Evolutionary conservation across 2,329 filamentous ascomycete species (phyloP).

Genomic region (Pochonia chlamydosporia): DNA sequence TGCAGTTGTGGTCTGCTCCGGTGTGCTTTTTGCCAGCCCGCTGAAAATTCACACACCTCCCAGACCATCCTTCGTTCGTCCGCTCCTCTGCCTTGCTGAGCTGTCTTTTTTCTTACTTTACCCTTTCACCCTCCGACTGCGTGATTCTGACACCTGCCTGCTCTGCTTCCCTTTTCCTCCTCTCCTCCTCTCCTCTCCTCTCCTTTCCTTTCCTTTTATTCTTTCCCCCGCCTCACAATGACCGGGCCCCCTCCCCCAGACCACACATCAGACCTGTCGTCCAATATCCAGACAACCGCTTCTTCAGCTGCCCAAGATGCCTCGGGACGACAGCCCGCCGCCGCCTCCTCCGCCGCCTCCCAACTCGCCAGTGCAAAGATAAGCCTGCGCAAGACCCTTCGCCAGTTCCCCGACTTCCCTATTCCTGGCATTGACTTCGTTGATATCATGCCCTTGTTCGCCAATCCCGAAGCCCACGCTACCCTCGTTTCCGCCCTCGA

Average conservation of each 20-base stretch:
- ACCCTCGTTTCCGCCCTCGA: slow-evolving; percentile 79
- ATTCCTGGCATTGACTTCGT: slow-evolving; percentile 91
- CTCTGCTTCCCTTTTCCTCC: slow-evolving; percentile 19
- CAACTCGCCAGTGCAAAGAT: slow-evolving; percentile 64
- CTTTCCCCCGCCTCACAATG: slow-evolving; percentile 27
- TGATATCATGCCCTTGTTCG: slow-evolving; percentile 96
- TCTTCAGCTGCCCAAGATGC: slow-evolving; percentile 42
- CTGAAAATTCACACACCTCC: slow-evolving; percentile 11
- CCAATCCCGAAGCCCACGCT: slow-evolving; percentile 66
- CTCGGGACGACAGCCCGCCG: slow-evolving; percentile 58
- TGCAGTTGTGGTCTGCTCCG: neutral
- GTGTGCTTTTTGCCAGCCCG: too few relatives aligned
- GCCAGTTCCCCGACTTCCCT: slow-evolving; percentile 88
- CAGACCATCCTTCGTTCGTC: slow-evolving; percentile 18
- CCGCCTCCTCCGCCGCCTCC: slow-evolving; percentile 56
- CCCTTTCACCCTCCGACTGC: slow-evolving; percentile 14
- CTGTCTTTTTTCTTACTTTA: slow-evolving; percentile 14
- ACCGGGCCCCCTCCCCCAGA: slow-evolving; percentile 20
- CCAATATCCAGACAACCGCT: slow-evolving; percentile 19
- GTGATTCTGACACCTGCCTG: slow-evolving; percentile 20
- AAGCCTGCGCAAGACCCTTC: slow-evolving; percentile 67
- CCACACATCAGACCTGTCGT: slow-evolving; percentile 13
- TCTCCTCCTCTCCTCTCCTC: slow-evolving; percentile 17
- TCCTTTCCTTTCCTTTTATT: slow-evolving; percentile 18
- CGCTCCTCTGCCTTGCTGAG: neutral